Base-by-base conservation (phyloP, 2,329 filamentous ascomycete species). In the Tolypocladium paradoxum region DNA sequence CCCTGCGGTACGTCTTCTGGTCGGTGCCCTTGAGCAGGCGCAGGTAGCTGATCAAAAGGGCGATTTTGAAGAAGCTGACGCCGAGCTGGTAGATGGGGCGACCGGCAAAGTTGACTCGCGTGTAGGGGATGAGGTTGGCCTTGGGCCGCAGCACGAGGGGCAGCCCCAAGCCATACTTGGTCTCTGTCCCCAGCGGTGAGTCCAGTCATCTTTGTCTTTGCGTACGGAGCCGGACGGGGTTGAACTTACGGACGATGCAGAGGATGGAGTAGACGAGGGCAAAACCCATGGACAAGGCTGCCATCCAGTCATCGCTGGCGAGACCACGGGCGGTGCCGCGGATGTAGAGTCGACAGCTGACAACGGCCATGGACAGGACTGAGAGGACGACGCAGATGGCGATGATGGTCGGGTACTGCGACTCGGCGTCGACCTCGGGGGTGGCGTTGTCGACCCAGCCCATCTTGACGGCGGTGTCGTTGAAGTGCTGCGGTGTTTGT, bases 21-120 rank as follows among this genome's bases (percentile, higher is more conserved):
- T 73, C 70, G 0, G 75, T 79, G 1, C 73, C 72, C 43, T 72
- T 70, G 35, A 80, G 66, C 2, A 81, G 69, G 6, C 76, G 72
- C 20, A 79, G 63, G 56, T 79, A 80, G 56, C 74, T 77, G 58
- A 79, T 72, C 53, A 77, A 66, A 2, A 80, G 65, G 0, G 77
- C 76, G 31, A 78, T 72, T 60, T 81, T 81, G 70, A 81, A 81
- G 54, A 77, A 77, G 55, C 74, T 75, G 61, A 81, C 77, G 37
- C 77, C 77, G 8, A 78, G 49, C 56, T 79, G 76, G 55, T 81
- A 81, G 46, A 80, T 72, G 0, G 77, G 77, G 3, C 77, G 71
- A 2, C 76, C 77, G 6, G 73, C 74, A 56, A 71, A 80, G 61
- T 81, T 81, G 59, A 77, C 65, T 52, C 75, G 61, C 0, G 73